phyloP scores from a whole-genome alignment of 2,329 filamentous ascomycete species.

The Chrysosporium keratinophilum region DNA sequence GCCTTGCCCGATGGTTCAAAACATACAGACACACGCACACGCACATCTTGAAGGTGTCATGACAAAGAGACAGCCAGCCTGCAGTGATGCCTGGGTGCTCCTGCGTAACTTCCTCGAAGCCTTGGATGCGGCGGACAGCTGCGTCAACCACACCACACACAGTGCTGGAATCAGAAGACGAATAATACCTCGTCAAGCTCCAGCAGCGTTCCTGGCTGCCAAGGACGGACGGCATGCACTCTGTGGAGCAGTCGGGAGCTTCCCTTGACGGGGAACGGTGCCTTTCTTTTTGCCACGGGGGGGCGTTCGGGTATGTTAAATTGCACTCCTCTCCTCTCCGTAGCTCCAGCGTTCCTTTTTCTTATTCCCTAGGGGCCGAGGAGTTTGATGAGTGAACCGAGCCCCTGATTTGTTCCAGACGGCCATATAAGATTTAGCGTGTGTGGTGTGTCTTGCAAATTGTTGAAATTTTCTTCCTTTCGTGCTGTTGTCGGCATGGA shows the following conservation, averaged over 20 bases:
- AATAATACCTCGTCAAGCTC: background rate
- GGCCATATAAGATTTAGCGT: background rate
- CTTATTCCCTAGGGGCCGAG: background rate
- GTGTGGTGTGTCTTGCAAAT: too few species aligned
- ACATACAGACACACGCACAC: too few species aligned
- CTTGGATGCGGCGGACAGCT: background rate
- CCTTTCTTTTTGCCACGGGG: background rate
- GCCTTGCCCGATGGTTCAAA: background rate
- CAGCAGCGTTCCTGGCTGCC: slow-evolving; percentile 3
- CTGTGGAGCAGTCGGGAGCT: background rate
- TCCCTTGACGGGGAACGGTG: too few species aligned
- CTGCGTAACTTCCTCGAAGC: too few species aligned
- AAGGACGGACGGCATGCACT: slow-evolving; percentile 3
- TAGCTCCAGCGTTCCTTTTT: too few species aligned
- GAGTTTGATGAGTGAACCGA: background rate
- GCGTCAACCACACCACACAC: background rate
- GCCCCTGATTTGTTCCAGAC: background rate
- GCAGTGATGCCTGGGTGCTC: too few species aligned
- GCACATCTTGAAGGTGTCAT: too few species aligned
- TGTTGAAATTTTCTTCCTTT: background rate
- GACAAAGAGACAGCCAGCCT: too few species aligned
- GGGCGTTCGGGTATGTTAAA: background rate
- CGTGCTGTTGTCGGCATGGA: too few species aligned
- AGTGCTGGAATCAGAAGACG: background rate
- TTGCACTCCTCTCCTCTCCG: background rate